These are phyloP conservation scores for Solanum arcanum DNA, from an alignment of 257 asterid species.

Conservation along the genomic window DNA sequence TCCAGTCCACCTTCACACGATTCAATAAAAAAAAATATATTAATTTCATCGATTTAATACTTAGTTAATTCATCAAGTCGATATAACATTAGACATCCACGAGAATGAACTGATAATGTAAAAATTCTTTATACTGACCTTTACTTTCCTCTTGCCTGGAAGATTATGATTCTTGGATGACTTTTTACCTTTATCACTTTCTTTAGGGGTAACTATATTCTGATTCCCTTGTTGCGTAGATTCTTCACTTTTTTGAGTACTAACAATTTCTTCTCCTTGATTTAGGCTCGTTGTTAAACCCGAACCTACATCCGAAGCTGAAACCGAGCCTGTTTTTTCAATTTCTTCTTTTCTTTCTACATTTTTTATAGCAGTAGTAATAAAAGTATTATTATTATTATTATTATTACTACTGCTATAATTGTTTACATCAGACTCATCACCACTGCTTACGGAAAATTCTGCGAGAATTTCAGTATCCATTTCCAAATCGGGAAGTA, in stretches of 20 bases:
- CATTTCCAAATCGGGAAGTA: conserved; percentile 74
- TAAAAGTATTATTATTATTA: neutral
- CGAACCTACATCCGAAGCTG: conserved; percentile 31
- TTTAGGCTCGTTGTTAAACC: conserved; percentile 28
- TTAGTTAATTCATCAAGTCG: neutral
- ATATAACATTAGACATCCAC: neutral
- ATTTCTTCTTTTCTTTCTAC: conserved; percentile 15
- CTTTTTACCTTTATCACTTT: conserved; percentile 33
- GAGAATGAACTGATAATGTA: neutral
- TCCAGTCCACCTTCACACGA: conserved; percentile 82
- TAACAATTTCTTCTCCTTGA: conserved; percentile 24
- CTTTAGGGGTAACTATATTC: neutral
- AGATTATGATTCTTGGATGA: conserved; percentile 42
- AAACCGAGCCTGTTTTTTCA: conserved; percentile 7
- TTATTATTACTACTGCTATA: neutral
- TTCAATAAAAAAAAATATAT: neutral
- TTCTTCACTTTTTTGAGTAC: conserved; percentile 8
- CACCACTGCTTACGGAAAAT: conserved; percentile 31
- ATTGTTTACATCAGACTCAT: conserved; percentile 29
- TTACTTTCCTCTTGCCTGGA: conserved; percentile 58
- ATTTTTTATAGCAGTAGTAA: neutral
- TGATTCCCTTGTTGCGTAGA: neutral
- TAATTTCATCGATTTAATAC: neutral
- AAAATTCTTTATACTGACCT: conserved; percentile 26
- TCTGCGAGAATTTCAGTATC: conserved; percentile 64